These are phyloP conservation scores for Hypoxylon sp. DNA, from an alignment of 2,329 filamentous ascomycete genomes.

Conservation along the genomic window DNA sequence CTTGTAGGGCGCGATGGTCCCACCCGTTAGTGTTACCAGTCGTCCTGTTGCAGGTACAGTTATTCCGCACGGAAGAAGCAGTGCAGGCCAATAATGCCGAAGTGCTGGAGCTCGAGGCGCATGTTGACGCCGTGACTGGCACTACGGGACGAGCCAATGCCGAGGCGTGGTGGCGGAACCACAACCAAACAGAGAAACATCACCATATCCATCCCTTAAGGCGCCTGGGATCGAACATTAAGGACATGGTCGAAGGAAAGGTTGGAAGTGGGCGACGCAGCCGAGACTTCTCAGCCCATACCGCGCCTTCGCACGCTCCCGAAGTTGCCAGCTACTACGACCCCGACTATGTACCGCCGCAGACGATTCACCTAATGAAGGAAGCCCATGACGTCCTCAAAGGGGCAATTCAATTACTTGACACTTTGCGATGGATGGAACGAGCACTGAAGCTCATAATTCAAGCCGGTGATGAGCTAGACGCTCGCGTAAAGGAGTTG, in stretches of 20 bases:
- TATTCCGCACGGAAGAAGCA: conserved; percentile 62
- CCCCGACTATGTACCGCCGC: conserved; percentile 58
- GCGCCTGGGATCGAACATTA: conserved; percentile 49
- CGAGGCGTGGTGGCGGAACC: conserved; percentile 45
- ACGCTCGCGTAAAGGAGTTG: conserved; percentile 51
- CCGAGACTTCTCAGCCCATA: conserved; percentile 19
- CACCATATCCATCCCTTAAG: conserved; percentile 47
- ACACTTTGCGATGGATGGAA: conserved; percentile 65
- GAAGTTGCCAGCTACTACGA: conserved; percentile 43
- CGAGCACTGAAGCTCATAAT: conserved; percentile 62
- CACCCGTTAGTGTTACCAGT: conserved; percentile 63
- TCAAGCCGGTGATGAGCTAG: conserved; percentile 61
- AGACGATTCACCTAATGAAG: conserved; percentile 64
- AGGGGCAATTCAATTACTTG: conserved; percentile 61
- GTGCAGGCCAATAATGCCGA: conserved; percentile 61
- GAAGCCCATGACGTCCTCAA: conserved; percentile 63
- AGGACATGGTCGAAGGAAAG: conserved; percentile 49
- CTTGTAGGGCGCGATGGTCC: conserved; percentile 61
- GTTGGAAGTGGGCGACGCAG: conserved; percentile 37
- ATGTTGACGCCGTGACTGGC: conserved; percentile 61
- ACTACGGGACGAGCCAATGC: conserved; percentile 49
- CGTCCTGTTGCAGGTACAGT: conserved; percentile 63
- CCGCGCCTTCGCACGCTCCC: conserved; percentile 11
- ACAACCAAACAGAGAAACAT: conserved; percentile 33
- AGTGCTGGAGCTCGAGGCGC: conserved; percentile 59